Conservation (phyloP, 768 basidiomycete species). For the Ramaria sp. region DNA sequence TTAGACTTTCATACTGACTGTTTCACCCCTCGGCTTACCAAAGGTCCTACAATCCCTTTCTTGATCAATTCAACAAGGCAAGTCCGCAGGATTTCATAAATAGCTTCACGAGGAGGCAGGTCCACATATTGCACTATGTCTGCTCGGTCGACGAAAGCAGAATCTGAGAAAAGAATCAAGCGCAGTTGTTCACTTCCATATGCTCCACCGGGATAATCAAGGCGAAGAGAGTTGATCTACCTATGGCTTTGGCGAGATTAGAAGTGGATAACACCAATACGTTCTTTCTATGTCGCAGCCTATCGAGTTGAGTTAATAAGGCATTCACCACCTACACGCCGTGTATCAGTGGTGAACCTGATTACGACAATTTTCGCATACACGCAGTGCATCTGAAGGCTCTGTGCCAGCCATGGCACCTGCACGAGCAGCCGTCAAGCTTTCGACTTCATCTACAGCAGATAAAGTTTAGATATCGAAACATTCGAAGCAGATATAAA, state of each 20-base stretch:
- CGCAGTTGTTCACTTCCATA: neutral
- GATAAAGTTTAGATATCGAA: neutral
- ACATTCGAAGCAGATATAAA: neutral
- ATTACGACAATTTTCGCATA: constrained; percentile 23
- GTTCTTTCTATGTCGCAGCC: constrained; percentile 85
- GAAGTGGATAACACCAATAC: constrained; percentile 95
- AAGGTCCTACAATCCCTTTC: constrained; percentile 54
- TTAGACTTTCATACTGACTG: neutral
- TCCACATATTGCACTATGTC: constrained; percentile 95
- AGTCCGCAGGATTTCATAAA: constrained; percentile 84
- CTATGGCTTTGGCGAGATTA: constrained; percentile 90
- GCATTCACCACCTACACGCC: constrained; percentile 87
- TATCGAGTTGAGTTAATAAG: constrained; percentile 92
- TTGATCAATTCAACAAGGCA: constrained; percentile 73
- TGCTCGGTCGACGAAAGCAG: constrained; percentile 92
- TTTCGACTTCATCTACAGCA: constrained; percentile 84
- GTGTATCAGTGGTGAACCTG: neutral
- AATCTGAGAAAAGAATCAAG: constrained; percentile 39
- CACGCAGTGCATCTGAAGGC: constrained; percentile 87
- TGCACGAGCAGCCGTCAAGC: constrained; percentile 86
- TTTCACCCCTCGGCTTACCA: constrained; percentile 34
- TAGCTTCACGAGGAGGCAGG: constrained; percentile 79
- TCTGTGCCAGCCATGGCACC: constrained; percentile 94
- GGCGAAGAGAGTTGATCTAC: constrained; percentile 28
- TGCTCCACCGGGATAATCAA: neutral